Evolutionary conservation across 108 stramenopile species (phyloP), one percentile per base, ranked within the genome.

Genomic region (Nitzschia sp.): DNA sequence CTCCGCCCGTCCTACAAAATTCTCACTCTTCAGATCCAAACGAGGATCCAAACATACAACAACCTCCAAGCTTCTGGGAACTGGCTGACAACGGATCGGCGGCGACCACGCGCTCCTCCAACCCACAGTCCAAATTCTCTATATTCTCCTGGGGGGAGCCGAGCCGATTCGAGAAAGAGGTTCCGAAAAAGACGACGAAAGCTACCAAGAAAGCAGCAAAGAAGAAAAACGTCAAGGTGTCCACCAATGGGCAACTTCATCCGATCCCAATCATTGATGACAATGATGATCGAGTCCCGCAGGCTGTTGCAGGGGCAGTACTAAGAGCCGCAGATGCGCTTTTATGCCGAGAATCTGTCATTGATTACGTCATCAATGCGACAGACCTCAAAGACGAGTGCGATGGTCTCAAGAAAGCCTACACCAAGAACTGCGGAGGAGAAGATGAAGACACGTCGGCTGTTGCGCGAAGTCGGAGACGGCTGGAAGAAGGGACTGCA

Each of bases 311-410:
- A 2, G 75, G 75, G 28, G 26, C 66, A 8, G 25, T 69, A 25
- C 21, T 64, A 22, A 46, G 46, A 22, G 88, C 88, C 1, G 71
- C 81, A 8, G 87, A 93, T 58, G 85, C 83, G 17, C 80, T 90
- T 15, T 71, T 85, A 30, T 94, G 92, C 63, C 79, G 82, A 17
- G 75, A 86, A 0, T 75, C 80, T 22, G 89, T 94, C 19, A 61
- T 91, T 26, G 80, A 78, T 23, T 94, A 85, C 76, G 92, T 94
- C 46, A 94, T 94, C 31, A 94, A 91, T 76, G 92, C 92, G 6
- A 91, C 92, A 2, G 89, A 94, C 67, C 71, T 72, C 29, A 86
- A 83, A 72, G 93, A 94, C 75, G 93, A 94, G 76, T 94, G 93
- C 71, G 88, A 89, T 50, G 93, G 93, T 33, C 70, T 94, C 55